These are phyloP conservation scores for Monosporascus sp. DNA, from an alignment of 2,329 filamentous ascomycete species.

Conservation along the genomic window DNA sequence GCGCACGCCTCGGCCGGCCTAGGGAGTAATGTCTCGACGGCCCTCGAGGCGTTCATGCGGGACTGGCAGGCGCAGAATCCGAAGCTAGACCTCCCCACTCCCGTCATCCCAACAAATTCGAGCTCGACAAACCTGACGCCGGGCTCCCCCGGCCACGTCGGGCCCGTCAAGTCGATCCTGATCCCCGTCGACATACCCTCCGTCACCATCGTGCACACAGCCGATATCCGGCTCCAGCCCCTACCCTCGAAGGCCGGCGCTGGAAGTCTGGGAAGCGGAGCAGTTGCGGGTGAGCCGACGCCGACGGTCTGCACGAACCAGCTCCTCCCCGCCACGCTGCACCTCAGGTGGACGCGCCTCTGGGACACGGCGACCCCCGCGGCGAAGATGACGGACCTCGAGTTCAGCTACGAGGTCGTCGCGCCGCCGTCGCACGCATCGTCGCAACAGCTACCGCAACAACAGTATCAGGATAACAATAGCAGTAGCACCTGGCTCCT, in stretches of 20 bases:
- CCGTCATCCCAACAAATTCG: conserved; percentile 19
- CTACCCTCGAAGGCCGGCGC: conserved; percentile 20
- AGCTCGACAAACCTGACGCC: conserved; percentile 17
- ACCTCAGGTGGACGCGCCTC: conserved; percentile 55
- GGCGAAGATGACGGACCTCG: conserved; percentile 41
- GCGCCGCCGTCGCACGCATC: conserved; percentile 47
- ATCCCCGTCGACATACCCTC: conserved; percentile 89
- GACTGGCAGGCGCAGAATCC: conserved; percentile 33
- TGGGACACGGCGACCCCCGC: conserved; percentile 49
- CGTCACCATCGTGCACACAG: conserved; percentile 76
- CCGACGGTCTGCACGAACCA: conserved; percentile 56
- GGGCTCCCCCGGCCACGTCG: no score
- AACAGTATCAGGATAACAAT: no score
- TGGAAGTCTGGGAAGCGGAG: background rate
- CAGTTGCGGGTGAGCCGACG: conserved; percentile 4
- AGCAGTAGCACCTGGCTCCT: conserved; percentile 66
- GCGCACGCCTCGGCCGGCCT: conserved; percentile 45
- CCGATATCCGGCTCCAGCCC: conserved; percentile 54
- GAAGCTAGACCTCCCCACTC: conserved; percentile 24
- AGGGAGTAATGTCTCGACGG: conserved; percentile 32
- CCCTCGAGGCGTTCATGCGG: conserved; percentile 29
- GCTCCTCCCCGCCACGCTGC: conserved; percentile 57
- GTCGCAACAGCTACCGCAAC: no score
- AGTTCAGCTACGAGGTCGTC: conserved; percentile 80
- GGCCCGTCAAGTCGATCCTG: conserved; percentile 56